A percentile compares a stretch with the other conserved stretches of the same genome.
These are phyloP conservation scores for Talaromyces wortmannii DNA, from an alignment of 495 filamentous ascomycete species.

Conservation along the genomic window DNA sequence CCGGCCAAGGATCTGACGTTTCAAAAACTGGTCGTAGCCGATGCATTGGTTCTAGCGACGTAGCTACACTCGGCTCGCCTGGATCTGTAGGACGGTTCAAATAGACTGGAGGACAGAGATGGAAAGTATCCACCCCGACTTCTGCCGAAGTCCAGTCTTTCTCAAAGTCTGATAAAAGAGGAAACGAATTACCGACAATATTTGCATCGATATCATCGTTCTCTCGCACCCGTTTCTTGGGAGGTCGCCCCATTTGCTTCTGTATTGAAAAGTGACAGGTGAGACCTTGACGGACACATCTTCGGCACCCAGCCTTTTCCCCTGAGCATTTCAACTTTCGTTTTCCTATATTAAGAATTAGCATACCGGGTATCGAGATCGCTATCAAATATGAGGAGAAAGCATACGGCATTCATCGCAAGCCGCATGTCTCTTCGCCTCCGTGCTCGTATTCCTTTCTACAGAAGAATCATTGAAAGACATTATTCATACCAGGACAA, in stretches of 20 bases:
- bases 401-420: constrained; percentile 13
- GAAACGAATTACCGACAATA: no score
- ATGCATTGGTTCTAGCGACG: constrained; percentile 5
- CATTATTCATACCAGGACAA: not conserved
- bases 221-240: constrained; percentile 32
- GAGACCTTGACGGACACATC: constrained; percentile 35
- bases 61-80: not conserved
- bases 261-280: constrained; percentile 38
- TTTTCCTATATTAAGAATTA: constrained; percentile 20
- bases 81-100: not conserved
- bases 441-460: not conserved
- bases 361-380: not conserved
- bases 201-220: constrained; percentile 11
- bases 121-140: not conserved
- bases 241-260: constrained; percentile 41
- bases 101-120: not conserved
- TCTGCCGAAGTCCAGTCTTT: not conserved
- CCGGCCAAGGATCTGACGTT: constrained; percentile 35
- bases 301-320: constrained; percentile 30
- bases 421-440: constrained; percentile 7
- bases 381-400: not conserved
- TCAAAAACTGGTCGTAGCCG: constrained; percentile 18
- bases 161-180: not conserved
- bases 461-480: not conserved
- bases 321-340: constrained; percentile 45